Evolutionary conservation across 2,329 filamentous ascomycete genomes (phyloP).

Genomic region (Atkinsonella hypoxylon): DNA sequence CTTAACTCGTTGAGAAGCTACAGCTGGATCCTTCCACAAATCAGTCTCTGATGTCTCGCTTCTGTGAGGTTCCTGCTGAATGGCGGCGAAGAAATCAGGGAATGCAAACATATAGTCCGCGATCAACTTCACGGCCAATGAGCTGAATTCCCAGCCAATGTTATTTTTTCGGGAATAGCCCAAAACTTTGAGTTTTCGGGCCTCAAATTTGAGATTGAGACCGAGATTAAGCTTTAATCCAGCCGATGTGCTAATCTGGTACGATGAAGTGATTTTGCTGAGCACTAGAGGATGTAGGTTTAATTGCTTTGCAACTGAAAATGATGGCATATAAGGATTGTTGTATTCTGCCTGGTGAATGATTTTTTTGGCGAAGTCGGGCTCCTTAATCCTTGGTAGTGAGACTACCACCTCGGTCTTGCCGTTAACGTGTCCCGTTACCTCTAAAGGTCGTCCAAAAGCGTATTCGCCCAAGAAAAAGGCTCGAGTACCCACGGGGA

Average conservation of each 20-base stretch:
- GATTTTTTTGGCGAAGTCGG: conserved; percentile 68
- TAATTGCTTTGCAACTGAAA: conserved; percentile 72
- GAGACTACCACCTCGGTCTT: conserved; percentile 74
- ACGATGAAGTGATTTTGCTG: conserved; percentile 93
- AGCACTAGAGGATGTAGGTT: conserved; percentile 75
- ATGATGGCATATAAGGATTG: conserved; percentile 76
- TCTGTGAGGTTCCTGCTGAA: conserved; percentile 73
- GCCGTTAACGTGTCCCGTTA: conserved; percentile 60
- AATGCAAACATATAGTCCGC: conserved; percentile 86
- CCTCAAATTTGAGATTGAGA: conserved; percentile 93
- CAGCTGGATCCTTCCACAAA: conserved; percentile 63
- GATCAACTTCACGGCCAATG: conserved; percentile 68
- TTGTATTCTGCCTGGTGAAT: conserved; percentile 56
- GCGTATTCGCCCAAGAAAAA: conserved; percentile 94
- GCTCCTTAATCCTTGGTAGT: conserved; percentile 58
- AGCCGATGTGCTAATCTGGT: conserved; percentile 66
- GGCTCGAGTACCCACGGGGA: conserved; percentile 66
- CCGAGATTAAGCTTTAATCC: conserved; percentile 81
- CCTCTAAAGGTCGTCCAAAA: conserved; percentile 80
- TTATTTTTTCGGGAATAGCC: conserved; percentile 83
- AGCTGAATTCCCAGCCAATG: conserved; percentile 92
- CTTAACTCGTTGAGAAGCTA: conserved; percentile 71
- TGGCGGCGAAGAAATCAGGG: conserved; percentile 86
- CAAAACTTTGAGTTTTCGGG: conserved; percentile 86
- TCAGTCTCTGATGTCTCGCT: conserved; percentile 77